Percentiles rank a stretch among this genome's conserved stretches.
These are phyloP conservation scores for Elaeis guineensis DNA, from an alignment of 176 grass and related monocot genomes.

Conservation along the genomic window DNA sequence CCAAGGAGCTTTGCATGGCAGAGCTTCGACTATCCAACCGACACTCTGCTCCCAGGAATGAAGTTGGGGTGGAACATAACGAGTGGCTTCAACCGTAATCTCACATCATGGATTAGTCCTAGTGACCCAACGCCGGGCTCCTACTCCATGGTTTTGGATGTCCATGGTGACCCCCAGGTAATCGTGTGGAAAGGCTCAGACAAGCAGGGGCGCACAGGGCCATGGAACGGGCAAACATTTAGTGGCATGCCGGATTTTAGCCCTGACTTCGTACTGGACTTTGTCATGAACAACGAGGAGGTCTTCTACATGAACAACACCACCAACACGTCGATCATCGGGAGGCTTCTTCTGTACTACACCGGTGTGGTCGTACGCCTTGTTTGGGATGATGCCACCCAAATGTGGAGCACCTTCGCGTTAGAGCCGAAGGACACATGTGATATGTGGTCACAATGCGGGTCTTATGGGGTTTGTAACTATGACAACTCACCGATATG, in stretches of 20 bases:
- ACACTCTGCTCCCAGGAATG: slow-evolving; percentile 9
- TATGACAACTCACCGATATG: background rate
- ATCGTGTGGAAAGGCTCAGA: background rate
- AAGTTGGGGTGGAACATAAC: background rate
- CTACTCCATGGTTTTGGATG: background rate
- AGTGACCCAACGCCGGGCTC: background rate
- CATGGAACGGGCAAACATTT: background rate
- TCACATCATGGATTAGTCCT: background rate
- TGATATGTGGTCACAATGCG: background rate
- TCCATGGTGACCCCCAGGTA: background rate
- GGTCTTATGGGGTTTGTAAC: background rate
- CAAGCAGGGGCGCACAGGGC: background rate
- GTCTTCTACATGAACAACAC: background rate
- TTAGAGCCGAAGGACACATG: background rate
- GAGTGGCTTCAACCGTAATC: background rate
- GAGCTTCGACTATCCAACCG: slow-evolving; percentile 8
- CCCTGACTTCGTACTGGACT: background rate
- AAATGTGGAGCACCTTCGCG: background rate
- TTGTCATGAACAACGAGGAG: background rate
- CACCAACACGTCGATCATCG: background rate
- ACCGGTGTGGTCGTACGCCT: background rate
- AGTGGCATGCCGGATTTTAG: background rate
- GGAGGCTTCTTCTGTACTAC: background rate
- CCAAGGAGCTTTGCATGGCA: background rate
- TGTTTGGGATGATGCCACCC: background rate